A percentile compares a stretch with the other conserved stretches of the same genome.
These are phyloP conservation scores for Wallacemonas sp. DNA, from an alignment of 208 protist species.

Conservation along the genomic window DNA sequence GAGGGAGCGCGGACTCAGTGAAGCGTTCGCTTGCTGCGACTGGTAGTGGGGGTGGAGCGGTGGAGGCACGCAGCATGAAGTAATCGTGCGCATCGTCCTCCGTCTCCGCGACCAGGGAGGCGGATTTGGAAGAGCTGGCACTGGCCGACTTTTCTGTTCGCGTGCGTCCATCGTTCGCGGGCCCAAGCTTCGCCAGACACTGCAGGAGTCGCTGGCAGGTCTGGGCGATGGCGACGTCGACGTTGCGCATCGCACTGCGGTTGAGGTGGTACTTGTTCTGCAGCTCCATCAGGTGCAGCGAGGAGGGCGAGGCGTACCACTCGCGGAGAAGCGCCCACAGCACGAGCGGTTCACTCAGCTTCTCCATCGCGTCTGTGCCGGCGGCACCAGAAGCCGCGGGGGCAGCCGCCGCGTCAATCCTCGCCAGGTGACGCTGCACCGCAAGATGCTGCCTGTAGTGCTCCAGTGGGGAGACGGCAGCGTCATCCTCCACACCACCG, in stretches of 20 bases:
- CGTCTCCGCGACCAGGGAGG: neutral
- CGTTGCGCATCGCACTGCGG: conserved; percentile 51
- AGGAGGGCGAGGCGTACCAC: conserved; percentile 60
- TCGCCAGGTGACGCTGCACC: conserved; percentile 37
- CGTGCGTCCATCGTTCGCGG: too few relatives aligned
- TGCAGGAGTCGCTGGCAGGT: conserved; percentile 54
- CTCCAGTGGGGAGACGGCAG: conserved; percentile 39
- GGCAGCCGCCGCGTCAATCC: too few relatives aligned
- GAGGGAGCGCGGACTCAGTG: conserved; percentile 15
- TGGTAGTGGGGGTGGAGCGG: neutral
- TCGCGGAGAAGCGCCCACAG: conserved; percentile 51
- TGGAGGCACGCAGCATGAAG: conserved; percentile 1
- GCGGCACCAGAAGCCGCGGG: too few relatives aligned
- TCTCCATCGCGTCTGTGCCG: neutral
- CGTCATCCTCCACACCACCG: neutral
- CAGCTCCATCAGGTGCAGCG: conserved; percentile 25
- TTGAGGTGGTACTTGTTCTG: conserved; percentile 33
- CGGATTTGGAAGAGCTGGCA: too few relatives aligned
- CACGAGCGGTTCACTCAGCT: conserved; percentile 79
- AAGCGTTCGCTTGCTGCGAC: too few relatives aligned
- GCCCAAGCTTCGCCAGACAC: too few relatives aligned
- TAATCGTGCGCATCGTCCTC: conserved; percentile 8
- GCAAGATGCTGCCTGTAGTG: conserved; percentile 27
- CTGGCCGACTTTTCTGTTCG: too few relatives aligned
- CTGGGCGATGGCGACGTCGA: conserved; percentile 59